Conservation (phyloP, 352 stramenopile species). For the Pythium inflatum region DNA sequence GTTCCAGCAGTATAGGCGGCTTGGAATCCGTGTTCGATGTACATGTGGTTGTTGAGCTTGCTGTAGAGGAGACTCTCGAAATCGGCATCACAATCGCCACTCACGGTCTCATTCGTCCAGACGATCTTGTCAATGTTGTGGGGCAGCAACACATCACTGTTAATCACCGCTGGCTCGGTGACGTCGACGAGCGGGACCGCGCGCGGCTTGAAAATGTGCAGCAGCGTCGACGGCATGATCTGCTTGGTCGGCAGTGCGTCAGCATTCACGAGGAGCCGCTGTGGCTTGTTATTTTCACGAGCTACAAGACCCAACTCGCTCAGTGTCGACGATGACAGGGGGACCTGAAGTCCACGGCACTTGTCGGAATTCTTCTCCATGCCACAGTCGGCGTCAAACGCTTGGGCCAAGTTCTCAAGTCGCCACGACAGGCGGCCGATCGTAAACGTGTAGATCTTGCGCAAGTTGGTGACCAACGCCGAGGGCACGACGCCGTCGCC, state of each 20-base stretch:
- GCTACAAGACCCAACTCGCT: neutral
- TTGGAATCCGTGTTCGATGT: conserved; percentile 10
- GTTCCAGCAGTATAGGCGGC: conserved; percentile 2
- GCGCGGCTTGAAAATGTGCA: neutral
- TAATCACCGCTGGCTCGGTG: neutral
- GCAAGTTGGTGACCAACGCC: neutral
- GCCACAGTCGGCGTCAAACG: neutral
- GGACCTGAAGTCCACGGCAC: neutral
- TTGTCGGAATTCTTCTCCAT: neutral
- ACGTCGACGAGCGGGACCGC: neutral
- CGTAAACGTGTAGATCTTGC: conserved; percentile 4
- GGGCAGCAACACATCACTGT: neutral
- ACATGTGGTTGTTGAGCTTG: conserved; percentile 5
- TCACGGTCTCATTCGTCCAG: neutral
- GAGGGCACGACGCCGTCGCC: neutral
- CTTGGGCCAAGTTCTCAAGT: neutral
- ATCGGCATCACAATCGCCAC: neutral
- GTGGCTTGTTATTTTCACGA: neutral
- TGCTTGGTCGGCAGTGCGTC: neutral
- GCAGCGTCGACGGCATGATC: conserved; percentile 1
- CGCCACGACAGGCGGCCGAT: conserved; percentile 3
- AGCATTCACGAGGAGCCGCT: conserved; percentile 6
- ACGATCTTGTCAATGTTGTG: neutral
- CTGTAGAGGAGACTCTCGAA: neutral
- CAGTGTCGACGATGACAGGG: neutral